phyloP scores from a whole-genome alignment of 1,139 yeast species.

The Kurtzmaniella quercitrusa region DNA sequence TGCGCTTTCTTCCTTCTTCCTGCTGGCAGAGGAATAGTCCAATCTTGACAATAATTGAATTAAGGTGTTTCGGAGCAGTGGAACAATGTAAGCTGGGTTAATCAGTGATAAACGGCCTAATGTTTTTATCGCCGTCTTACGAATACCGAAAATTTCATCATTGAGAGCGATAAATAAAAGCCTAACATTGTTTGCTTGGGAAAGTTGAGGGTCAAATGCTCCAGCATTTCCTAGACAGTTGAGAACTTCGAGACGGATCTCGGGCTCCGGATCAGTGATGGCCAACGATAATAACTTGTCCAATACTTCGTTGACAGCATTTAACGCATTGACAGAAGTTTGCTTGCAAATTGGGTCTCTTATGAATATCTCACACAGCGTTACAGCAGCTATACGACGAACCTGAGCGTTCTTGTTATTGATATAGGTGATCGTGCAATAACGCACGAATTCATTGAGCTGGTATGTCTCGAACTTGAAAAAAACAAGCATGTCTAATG shows the following conservation, averaged over 20 bases:
- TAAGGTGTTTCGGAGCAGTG: slow-evolving; percentile 80
- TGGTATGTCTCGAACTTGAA: slow-evolving; percentile 76
- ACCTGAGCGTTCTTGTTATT: slow-evolving; percentile 79
- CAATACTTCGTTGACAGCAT: slow-evolving; percentile 80
- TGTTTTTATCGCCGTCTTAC: slow-evolving; percentile 74
- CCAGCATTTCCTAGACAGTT: slow-evolving; percentile 59
- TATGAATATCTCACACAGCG: slow-evolving; percentile 75
- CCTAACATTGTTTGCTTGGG: slow-evolving; percentile 89
- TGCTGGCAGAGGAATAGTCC: slow-evolving; percentile 71
- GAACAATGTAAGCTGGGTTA: slow-evolving; percentile 95
- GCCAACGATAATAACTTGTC: slow-evolving; percentile 78
- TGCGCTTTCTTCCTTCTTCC: slow-evolving; percentile 88
- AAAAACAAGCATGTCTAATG: slow-evolving; percentile 66
- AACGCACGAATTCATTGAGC: slow-evolving; percentile 81
- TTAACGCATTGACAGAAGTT: slow-evolving; percentile 77
- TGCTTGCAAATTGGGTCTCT: slow-evolving; percentile 84
- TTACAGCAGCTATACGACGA: slow-evolving; percentile 78
- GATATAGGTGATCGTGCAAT: slow-evolving; percentile 74
- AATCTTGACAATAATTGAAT: slow-evolving; percentile 82
- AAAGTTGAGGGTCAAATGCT: slow-evolving; percentile 82
- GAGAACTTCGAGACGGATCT: slow-evolving; percentile 76
- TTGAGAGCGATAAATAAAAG: slow-evolving; percentile 83
- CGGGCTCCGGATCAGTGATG: slow-evolving; percentile 86
- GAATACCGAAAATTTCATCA: slow-evolving; percentile 82
- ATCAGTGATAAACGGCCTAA: slow-evolving; percentile 81